A percentile compares a stretch with the other conserved stretches of the same genome.
These are phyloP conservation scores for Phaeotremella skinneri DNA, from an alignment of 768 basidiomycete species.

Conservation along the genomic window DNA sequence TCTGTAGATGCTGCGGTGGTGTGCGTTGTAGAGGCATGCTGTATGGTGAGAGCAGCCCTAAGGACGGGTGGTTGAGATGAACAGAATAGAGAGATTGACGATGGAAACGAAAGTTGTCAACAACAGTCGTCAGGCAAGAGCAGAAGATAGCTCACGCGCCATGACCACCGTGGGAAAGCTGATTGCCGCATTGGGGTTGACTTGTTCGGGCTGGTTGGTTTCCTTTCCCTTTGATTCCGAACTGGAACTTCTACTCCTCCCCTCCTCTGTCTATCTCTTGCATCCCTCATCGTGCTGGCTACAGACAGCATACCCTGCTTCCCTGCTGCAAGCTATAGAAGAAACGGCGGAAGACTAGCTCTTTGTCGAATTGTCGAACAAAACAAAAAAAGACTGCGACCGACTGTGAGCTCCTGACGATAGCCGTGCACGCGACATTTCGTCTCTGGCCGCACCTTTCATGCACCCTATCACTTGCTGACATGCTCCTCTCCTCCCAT, in stretches of 20 bases:
- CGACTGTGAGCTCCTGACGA: too few relatives aligned
- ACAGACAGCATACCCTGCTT: neutral
- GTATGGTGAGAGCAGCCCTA: neutral
- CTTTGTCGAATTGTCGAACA: too few relatives aligned
- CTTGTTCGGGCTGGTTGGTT: neutral
- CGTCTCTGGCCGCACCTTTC: too few relatives aligned
- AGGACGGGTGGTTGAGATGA: neutral
- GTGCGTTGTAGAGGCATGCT: constrained; percentile 36
- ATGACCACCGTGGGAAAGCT: constrained; percentile 7
- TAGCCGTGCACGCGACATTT: too few relatives aligned
- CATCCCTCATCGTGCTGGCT: too few relatives aligned
- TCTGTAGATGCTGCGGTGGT: constrained; percentile 22
- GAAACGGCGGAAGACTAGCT: too few relatives aligned
- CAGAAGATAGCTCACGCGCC: neutral
- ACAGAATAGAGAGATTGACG: neutral
- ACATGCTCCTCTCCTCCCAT: neutral
- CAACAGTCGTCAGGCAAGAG: constrained; percentile 7
- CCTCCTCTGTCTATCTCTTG: neutral
- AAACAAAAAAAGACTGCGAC: too few relatives aligned
- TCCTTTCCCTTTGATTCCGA: neutral
- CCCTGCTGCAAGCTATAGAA: too few relatives aligned
- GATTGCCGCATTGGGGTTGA: neutral
- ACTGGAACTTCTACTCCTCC: neutral
- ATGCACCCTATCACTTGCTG: neutral
- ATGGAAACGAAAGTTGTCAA: neutral